Base-by-base conservation (phyloP, 1,139 yeast genomes). In the Saccharomyces pastorianus region DNA sequence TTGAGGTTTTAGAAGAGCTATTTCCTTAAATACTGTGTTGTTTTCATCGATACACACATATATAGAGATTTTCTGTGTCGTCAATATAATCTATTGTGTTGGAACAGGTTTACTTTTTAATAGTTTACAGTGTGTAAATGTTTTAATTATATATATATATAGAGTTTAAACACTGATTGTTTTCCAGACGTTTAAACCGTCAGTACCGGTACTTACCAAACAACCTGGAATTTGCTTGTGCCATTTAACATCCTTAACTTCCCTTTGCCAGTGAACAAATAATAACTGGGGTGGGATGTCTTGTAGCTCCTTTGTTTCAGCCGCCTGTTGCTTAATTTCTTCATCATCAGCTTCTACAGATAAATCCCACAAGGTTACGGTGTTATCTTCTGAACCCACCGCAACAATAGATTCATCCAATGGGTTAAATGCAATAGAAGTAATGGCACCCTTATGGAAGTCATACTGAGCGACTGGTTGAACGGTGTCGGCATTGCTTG, bases 211-310 rank as follows among this genome's bases (percentile, higher is more conserved):
- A 63, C 96, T 85, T 14, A 90, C 89, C 69, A 95, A 78, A 64
- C 95, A 85, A 49, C 99, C 99, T 4, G 99, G 99, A 59, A 95
- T 88, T 74, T 95, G 99, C 67, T 77, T 82, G 72, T 93, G 97
- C 98, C 99, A 93, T 73, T 96, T 88, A 47, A 91, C 96, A 70
- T 93, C 99, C 76, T 93, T 93, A 53, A 93, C 97, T 66, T 91
- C 95, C 64, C 85, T 84, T 76, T 95, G 99, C 98, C 98, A 93
- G 70, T 93, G 99, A 51, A 93, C 96, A 75, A 93, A 93, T 69
- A 93, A 77, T 65, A 95, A 79, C 72, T 93, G 99, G 27, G 98
- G 95, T 38, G 99, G 99, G 61, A 93, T 88, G 64, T 88, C 95
- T 61, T 84, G 85, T 62, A 93, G 77, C 63, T 89, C 97, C 64